These are phyloP conservation scores for Przewalskia tangutica DNA, from an alignment of 257 asterid species.

Conservation along the genomic window DNA sequence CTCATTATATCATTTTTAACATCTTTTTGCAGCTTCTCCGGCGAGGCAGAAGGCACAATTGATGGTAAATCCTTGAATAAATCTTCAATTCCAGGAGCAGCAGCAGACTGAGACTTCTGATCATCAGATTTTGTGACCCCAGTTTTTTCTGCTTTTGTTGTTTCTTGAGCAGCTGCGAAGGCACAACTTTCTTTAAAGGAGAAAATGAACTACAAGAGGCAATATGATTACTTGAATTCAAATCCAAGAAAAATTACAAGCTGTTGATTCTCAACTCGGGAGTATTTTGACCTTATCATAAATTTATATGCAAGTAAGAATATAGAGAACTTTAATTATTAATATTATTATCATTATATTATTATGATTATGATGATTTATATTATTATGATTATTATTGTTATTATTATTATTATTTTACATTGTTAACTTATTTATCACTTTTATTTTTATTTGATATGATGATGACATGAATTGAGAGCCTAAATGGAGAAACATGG, in stretches of 20 bases:
- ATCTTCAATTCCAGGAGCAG: slow-evolving; percentile 69
- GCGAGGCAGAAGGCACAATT: slow-evolving; percentile 30
- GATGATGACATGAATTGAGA: not conserved
- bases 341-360: not conserved
- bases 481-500: too few relatives aligned
- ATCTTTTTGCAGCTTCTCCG: slow-evolving; percentile 60
- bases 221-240: not conserved
- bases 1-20: slow-evolving; percentile 87
- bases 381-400: not conserved
- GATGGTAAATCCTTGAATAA: slow-evolving; percentile 65
- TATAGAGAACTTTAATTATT: not conserved
- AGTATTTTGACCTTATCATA: not conserved
- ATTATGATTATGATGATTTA: not conserved
- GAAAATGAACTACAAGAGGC: not conserved
- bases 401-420: not conserved
- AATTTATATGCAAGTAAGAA: not conserved
- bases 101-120: slow-evolving; percentile 35
- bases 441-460: not conserved
- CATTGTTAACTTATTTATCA: not conserved
- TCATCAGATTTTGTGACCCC: slow-evolving; percentile 26
- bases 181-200: not conserved
- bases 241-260: not conserved
- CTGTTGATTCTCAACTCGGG: not conserved
- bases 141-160: slow-evolving; percentile 42
- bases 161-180: slow-evolving; percentile 66